Evolutionary conservation across 345 rosid genomes (phyloP), one percentile per base, ranked within the genome.

Genomic region (Raphanus sativus): DNA sequence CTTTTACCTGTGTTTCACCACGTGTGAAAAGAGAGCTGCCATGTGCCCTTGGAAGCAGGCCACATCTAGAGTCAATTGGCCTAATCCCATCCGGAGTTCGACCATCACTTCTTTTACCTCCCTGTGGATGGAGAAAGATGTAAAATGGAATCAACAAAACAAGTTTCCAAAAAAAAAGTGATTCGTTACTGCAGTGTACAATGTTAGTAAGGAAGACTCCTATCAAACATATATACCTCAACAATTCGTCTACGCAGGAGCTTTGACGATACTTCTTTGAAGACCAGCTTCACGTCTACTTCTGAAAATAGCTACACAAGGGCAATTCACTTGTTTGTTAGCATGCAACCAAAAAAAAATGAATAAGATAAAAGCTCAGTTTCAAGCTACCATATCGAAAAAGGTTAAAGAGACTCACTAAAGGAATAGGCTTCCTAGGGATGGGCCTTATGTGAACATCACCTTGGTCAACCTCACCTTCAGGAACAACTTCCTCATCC

Each of bases 391-490:
- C 34, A 75, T 25, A 26, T n/a, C 12, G 71, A 73, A 61, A 78
- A 40, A 65, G 32, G 58, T 61, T 63, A 55, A 63, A 45, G 54
- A 60, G 50, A 70, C 83, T 87, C 80, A 95, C 99, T 87, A 89
- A 70, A 60, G 93, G 98, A 75, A 84, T 74, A 55, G 85, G 60
- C 83, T 88, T 92, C 73, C 94, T 77, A 79, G 91, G 82, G 66
- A 78, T 77, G 42, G 97, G 99, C 87, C 89, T 91, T 74, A 95
- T 95, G 79, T 89, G 99, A 81, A 95, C 86, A 82, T 95, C 99
- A 55, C 99, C 99, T 86, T 95, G 98, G 86, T 95, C 96, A 70
- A 92, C 94, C 83, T 95, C 99, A 75, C 99, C 99, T 78, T 95
- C 99, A 63, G 91, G 91, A 62, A 95, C 91, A 79, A 89, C 88